A percentile compares a stretch with the other conserved stretches of the same genome.
These are phyloP conservation scores for Podospora tetraspora DNA, from an alignment of 495 filamentous ascomycete genomes.

Conservation along the genomic window DNA sequence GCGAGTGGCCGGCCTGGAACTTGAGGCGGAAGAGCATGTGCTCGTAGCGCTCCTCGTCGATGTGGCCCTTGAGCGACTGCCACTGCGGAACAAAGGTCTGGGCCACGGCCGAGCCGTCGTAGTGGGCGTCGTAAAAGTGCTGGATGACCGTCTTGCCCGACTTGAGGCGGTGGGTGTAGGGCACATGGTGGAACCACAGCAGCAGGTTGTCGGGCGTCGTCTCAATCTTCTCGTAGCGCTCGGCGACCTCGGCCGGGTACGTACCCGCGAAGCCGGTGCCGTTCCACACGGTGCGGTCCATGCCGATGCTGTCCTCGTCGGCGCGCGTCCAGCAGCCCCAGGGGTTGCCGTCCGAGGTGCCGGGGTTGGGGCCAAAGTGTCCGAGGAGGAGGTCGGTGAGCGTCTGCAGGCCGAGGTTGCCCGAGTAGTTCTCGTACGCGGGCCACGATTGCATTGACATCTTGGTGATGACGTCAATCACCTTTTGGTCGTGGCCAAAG, in stretches of 20 bases:
- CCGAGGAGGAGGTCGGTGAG: slow-evolving; percentile 61
- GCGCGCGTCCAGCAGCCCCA: slow-evolving; percentile 74
- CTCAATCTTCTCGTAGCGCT: slow-evolving; percentile 52
- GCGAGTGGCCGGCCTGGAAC: slow-evolving; percentile 64
- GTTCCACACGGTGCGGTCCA: slow-evolving; percentile 65
- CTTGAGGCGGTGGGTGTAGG: slow-evolving; percentile 59
- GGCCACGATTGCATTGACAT: slow-evolving; percentile 68
- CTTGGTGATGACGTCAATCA: slow-evolving; percentile 54
- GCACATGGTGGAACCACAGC: slow-evolving; percentile 73
- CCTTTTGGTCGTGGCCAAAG: slow-evolving; percentile 48
- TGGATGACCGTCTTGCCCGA: slow-evolving; percentile 68
- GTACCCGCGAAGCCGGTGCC: slow-evolving; percentile 62
- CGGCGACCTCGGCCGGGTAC: slow-evolving; percentile 56
- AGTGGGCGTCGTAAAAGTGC: slow-evolving; percentile 70
- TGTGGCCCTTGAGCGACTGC: slow-evolving; percentile 48
- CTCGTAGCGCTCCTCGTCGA: slow-evolving; percentile 59
- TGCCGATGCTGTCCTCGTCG: slow-evolving; percentile 53
- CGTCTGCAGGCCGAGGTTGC: slow-evolving; percentile 67
- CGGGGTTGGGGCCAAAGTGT: slow-evolving; percentile 64
- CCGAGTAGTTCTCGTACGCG: slow-evolving; percentile 64
- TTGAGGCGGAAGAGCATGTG: slow-evolving; percentile 51
- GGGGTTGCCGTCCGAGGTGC: slow-evolving; percentile 60
- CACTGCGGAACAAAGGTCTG: slow-evolving; percentile 53
- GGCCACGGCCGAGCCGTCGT: slow-evolving; percentile 54
- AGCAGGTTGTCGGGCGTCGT: slow-evolving; percentile 65